Evolutionary conservation across 306 rosid species (phyloP).

Genomic region (Medicago arabica): DNA sequence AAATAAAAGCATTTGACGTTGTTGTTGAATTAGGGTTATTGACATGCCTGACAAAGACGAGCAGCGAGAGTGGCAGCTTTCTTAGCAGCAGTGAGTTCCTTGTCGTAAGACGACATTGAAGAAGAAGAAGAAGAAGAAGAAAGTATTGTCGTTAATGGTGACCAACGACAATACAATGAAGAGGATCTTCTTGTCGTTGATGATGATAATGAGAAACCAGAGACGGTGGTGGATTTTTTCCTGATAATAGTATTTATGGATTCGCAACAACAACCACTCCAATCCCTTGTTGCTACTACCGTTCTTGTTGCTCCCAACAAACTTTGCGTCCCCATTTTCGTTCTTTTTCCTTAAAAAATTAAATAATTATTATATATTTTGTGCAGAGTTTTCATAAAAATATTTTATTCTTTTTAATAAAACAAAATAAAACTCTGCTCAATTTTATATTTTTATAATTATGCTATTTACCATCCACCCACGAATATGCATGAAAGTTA

Average conservation of each 20-base stretch:
- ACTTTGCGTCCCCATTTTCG: conserved; percentile 5
- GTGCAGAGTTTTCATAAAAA: too few species aligned
- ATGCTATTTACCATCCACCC: too few species aligned
- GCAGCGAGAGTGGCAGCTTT: conserved; percentile 90
- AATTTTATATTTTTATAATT: too few species aligned
- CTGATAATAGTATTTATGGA: conserved; percentile 19
- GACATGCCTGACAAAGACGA: conserved; percentile 80
- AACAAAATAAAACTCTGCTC: too few species aligned
- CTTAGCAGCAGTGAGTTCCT: conserved; percentile 89
- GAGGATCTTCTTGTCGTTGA: not conserved
- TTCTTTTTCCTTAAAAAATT: not conserved
- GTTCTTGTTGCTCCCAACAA: not conserved
- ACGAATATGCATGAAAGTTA: too few species aligned
- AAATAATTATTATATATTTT: not conserved
- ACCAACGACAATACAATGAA: conserved; percentile 25
- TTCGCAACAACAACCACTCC: conserved; percentile 25
- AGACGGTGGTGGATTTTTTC: not conserved
- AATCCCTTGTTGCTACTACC: not conserved
- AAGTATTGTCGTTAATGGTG: conserved; percentile 29
- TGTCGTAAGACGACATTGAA: conserved; percentile 87
- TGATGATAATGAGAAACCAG: conserved; percentile 9
- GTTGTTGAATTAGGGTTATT: not conserved
- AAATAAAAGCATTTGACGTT: not conserved
- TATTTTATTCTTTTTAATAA: too few species aligned
- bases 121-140: conserved; percentile 59